A percentile compares a stretch with the other conserved stretches of the same genome.
Conservation (phyloP, 352 stramenopile species). For the Pythium vanterpoolii region DNA sequence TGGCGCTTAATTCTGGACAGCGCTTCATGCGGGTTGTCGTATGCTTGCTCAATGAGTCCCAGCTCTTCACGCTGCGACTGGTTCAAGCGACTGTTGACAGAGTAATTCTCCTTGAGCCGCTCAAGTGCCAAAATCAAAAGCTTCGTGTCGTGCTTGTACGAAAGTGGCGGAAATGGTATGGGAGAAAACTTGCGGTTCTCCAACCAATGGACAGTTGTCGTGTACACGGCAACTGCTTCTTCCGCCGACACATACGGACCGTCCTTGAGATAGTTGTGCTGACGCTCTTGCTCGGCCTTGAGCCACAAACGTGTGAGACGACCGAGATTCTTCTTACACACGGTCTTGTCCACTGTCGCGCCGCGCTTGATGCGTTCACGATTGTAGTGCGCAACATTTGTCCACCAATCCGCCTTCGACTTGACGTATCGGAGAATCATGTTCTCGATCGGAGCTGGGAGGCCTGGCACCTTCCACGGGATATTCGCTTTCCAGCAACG, state of each 20-base stretch:
- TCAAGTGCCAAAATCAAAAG: conserved; percentile 99
- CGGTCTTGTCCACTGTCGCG: conserved; percentile 99
- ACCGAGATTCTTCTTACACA: conserved; percentile 99
- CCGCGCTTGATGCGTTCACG: conserved; percentile 99
- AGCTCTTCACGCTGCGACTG: conserved; percentile 98
- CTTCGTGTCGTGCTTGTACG: conserved; percentile 99
- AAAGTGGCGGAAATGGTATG: conserved; percentile 99
- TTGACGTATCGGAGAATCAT: conserved; percentile 99
- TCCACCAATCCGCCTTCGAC: conserved; percentile 98
- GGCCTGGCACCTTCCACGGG: conserved; percentile 99
- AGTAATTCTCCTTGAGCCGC: conserved; percentile 98
- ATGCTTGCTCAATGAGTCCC: conserved; percentile 98
- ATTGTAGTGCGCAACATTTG: conserved; percentile 99
- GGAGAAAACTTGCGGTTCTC: conserved; percentile 99
- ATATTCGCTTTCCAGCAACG: conserved; percentile 99
- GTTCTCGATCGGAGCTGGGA: conserved; percentile 99
- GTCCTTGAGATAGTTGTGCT: conserved; percentile 99
- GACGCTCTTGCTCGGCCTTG: conserved; percentile 99
- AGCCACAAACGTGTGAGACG: conserved; percentile 98
- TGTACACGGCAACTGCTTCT: conserved; percentile 99
- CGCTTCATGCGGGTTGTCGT: conserved; percentile 99
- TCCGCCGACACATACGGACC: conserved; percentile 98
- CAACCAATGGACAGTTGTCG: conserved; percentile 99
- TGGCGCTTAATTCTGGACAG: conserved; percentile 99
- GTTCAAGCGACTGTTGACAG: conserved; percentile 97